phyloP scores from a whole-genome alignment of 495 filamentous ascomycete genomes.

The Hypoxylon intermedium region DNA sequence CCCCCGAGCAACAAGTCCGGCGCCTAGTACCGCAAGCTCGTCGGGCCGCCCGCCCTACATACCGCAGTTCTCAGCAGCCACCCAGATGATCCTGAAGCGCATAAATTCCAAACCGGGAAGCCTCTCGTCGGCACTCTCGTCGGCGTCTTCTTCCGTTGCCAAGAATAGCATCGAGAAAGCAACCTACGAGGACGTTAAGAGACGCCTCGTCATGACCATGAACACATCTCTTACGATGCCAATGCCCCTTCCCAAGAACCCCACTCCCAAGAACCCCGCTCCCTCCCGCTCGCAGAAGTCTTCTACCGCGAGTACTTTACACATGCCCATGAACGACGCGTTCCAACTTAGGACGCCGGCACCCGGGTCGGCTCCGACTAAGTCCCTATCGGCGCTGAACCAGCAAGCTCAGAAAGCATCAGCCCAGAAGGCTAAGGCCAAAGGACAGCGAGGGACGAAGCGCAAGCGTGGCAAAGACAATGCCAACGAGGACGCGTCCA shows the following conservation, averaged over 20 bases:
- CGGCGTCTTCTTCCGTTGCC: constrained; percentile 36
- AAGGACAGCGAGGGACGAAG: constrained; percentile 45
- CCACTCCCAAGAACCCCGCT: constrained; percentile 28
- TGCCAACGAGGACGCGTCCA: constrained; percentile 42
- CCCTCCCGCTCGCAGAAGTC: neutral
- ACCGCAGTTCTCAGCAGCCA: constrained; percentile 62
- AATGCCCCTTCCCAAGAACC: constrained; percentile 43
- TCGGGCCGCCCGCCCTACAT: constrained; percentile 49
- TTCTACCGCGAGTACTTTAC: constrained; percentile 16
- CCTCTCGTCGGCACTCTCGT: constrained; percentile 46
- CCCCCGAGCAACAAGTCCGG: constrained; percentile 27
- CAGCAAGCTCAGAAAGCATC: constrained; percentile 22
- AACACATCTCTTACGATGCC: constrained; percentile 59
- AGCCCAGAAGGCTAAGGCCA: constrained; percentile 29
- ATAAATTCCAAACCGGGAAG: constrained; percentile 53
- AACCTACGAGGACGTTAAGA: constrained; percentile 56
- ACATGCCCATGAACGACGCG: constrained; percentile 30
- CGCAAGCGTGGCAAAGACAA: constrained; percentile 57
- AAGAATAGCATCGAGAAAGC: constrained; percentile 46
- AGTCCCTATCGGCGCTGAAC: constrained; percentile 1
- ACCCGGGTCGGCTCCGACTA: neutral
- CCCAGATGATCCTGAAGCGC: constrained; percentile 64
- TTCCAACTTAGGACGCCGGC: constrained; percentile 37
- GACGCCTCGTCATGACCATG: constrained; percentile 57
- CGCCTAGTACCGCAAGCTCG: constrained; percentile 28